phyloP scores from a whole-genome alignment of 2,329 filamentous ascomycete species.

The Penicillium sp. region DNA sequence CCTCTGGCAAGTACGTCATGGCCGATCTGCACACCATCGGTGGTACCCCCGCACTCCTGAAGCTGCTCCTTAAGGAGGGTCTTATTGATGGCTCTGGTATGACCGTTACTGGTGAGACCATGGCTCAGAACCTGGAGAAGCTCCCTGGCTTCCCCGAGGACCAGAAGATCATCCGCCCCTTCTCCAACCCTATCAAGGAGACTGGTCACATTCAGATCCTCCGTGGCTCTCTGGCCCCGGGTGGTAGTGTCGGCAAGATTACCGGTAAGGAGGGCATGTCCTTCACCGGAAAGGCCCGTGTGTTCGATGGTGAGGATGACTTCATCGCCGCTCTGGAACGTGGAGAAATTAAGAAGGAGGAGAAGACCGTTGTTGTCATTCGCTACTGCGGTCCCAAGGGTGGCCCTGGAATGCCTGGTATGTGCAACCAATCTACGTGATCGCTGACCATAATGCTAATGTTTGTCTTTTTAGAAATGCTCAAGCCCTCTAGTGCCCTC shows the following conservation, averaged over 20 bases:
- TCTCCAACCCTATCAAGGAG: constrained; percentile 66
- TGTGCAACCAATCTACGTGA: constrained; percentile 5
- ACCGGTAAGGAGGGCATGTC: constrained; percentile 70
- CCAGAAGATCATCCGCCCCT: constrained; percentile 67
- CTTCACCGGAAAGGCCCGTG: constrained; percentile 68
- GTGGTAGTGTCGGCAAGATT: constrained; percentile 71
- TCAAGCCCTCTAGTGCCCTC: constrained; percentile 69
- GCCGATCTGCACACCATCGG: constrained; percentile 57
- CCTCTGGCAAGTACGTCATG: constrained; percentile 66
- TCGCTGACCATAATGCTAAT: constrained; percentile 50
- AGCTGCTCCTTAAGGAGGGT: constrained; percentile 58
- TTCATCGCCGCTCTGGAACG: constrained; percentile 67
- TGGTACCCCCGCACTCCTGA: constrained; percentile 57
- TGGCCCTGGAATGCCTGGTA: constrained; percentile 65
- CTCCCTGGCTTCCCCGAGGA: constrained; percentile 63
- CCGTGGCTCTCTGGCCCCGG: constrained; percentile 66
- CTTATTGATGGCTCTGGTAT: constrained; percentile 59
- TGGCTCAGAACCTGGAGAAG: constrained; percentile 58
- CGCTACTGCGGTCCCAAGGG: constrained; percentile 72
- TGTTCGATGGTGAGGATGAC: constrained; percentile 67
- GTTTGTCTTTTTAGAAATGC: constrained; percentile 61
- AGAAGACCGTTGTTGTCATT: constrained; percentile 74
- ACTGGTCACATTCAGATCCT: constrained; percentile 74
- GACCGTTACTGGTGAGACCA: constrained; percentile 59
- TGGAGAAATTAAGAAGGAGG: constrained; percentile 69